Conservation (phyloP, 306 rosid species). For the Malus sylvestris region DNA sequence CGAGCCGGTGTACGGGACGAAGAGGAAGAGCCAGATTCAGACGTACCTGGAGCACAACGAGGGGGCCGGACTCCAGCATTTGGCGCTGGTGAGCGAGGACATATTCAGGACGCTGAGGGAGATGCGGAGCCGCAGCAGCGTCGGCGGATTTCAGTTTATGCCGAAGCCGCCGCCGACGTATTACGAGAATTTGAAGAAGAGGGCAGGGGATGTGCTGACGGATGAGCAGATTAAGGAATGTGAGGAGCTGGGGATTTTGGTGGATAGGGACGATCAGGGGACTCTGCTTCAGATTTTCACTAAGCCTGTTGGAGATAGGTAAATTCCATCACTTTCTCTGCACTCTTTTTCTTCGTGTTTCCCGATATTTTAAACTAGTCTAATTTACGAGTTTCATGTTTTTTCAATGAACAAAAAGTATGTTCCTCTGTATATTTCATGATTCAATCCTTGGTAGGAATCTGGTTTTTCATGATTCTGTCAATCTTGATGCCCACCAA, state of each 20-base stretch:
- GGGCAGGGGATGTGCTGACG: slow-evolving; percentile 63
- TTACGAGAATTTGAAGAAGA: slow-evolving; percentile 54
- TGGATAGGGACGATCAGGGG: slow-evolving; percentile 87
- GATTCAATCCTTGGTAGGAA: not conserved
- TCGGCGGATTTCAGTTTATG: slow-evolving; percentile 91
- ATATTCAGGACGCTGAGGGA: slow-evolving; percentile 73
- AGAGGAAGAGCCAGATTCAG: slow-evolving; percentile 86
- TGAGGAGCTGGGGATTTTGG: slow-evolving; percentile 85
- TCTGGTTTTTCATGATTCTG: not conserved
- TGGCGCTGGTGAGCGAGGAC: slow-evolving; percentile 53
- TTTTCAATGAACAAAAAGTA: too few relatives aligned
- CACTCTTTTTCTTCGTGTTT: too few relatives aligned
- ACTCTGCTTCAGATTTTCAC: slow-evolving; percentile 95
- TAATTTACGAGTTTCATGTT: too few relatives aligned
- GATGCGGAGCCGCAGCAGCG: slow-evolving; percentile 59
- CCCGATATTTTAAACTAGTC: too few relatives aligned
- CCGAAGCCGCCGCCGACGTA: slow-evolving; percentile 91
- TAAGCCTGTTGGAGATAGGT: slow-evolving; percentile 92
- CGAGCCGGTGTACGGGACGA: slow-evolving; percentile 85
- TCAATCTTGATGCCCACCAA: too few relatives aligned
- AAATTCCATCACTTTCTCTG: not conserved
- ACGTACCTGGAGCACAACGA: slow-evolving; percentile 92
- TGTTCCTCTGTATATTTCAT: not conserved
- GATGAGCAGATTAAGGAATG: slow-evolving; percentile 71
- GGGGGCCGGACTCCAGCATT: slow-evolving; percentile 82